Conservation (phyloP, 2,329 filamentous ascomycete species). For the Fusarium hostae region DNA sequence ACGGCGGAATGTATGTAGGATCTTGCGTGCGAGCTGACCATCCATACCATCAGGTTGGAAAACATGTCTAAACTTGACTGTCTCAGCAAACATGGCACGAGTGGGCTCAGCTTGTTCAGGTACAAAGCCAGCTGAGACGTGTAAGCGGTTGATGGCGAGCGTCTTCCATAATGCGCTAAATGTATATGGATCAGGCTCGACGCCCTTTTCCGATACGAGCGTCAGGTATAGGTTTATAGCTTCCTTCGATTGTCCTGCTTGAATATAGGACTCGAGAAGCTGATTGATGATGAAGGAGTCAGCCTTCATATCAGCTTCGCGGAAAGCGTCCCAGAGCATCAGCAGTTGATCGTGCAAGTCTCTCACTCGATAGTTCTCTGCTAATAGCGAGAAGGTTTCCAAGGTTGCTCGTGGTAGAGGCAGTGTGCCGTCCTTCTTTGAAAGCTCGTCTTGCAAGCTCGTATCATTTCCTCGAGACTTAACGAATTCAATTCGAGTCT, state of each 20-base stretch:
- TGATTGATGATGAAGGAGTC: slow-evolving; percentile 85
- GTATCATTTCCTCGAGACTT: slow-evolving; percentile 52
- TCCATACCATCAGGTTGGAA: slow-evolving; percentile 59
- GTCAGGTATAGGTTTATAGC: slow-evolving; percentile 66
- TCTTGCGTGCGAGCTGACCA: slow-evolving; percentile 59
- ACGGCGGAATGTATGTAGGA: slow-evolving; percentile 63
- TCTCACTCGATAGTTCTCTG: slow-evolving; percentile 76
- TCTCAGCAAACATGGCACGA: slow-evolving; percentile 59
- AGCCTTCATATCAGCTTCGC: slow-evolving; percentile 70
- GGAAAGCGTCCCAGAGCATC: slow-evolving; percentile 71
- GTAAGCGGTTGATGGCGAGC: slow-evolving; percentile 62
- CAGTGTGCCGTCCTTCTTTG: slow-evolving; percentile 3
- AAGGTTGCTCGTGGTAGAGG: slow-evolving; percentile 70
- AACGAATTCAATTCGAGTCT: slow-evolving; percentile 73
- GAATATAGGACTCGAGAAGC: slow-evolving; percentile 73
- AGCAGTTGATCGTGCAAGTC: slow-evolving; percentile 67
- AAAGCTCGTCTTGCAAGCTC: not conserved
- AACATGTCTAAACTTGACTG: slow-evolving; percentile 59
- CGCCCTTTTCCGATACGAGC: slow-evolving; percentile 60
- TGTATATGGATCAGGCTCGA: slow-evolving; percentile 74
- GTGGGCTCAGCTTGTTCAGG: slow-evolving; percentile 49
- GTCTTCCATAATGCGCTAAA: slow-evolving; percentile 75
- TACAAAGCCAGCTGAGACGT: slow-evolving; percentile 46
- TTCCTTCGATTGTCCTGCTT: slow-evolving; percentile 64
- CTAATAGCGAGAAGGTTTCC: slow-evolving; percentile 81